phyloP scores from a whole-genome alignment of 2,329 filamentous ascomycete species.

The Fusarium ambrosium region DNA sequence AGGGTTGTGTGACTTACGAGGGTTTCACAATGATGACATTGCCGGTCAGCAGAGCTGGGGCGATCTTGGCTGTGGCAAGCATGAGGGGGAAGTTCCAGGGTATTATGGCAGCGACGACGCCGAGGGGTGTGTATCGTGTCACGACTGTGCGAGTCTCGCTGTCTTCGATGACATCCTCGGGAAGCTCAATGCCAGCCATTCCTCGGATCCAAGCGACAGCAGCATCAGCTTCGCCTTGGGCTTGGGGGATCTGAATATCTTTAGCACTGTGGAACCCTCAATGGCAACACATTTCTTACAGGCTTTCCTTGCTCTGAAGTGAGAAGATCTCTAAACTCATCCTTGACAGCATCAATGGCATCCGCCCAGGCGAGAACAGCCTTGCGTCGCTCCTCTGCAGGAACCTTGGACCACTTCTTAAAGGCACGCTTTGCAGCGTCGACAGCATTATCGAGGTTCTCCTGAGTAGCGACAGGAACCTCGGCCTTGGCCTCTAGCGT shows the following conservation, averaged over 20 bases:
- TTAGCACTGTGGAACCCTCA: background rate
- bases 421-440: constrained; percentile 43
- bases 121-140: constrained; percentile 56
- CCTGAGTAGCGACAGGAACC: constrained; percentile 44
- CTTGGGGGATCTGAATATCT: constrained; percentile 26
- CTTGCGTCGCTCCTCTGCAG: constrained; percentile 40
- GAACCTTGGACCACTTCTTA: constrained; percentile 45
- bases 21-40: constrained; percentile 70
- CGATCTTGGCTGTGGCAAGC: constrained; percentile 66
- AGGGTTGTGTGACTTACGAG: constrained; percentile 55
- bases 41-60: constrained; percentile 68
- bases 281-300: constrained; percentile 5
- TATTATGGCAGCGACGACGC: constrained; percentile 62
- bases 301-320: constrained; percentile 50
- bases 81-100: constrained; percentile 72
- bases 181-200: constrained; percentile 45
- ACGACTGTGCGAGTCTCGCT: constrained; percentile 48
- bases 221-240: constrained; percentile 42
- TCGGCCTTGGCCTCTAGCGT: constrained; percentile 49
- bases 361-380: constrained; percentile 45
- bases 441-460: constrained; percentile 45
- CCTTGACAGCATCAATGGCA: constrained; percentile 36
- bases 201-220: constrained; percentile 47
- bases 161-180: constrained; percentile 57
- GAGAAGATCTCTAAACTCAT: constrained; percentile 42